A percentile compares a stretch with the other conserved stretches of the same genome.
These are phyloP conservation scores for Phytophthora uliginosa DNA, from an alignment of 352 stramenopile species.

Conservation along the genomic window DNA sequence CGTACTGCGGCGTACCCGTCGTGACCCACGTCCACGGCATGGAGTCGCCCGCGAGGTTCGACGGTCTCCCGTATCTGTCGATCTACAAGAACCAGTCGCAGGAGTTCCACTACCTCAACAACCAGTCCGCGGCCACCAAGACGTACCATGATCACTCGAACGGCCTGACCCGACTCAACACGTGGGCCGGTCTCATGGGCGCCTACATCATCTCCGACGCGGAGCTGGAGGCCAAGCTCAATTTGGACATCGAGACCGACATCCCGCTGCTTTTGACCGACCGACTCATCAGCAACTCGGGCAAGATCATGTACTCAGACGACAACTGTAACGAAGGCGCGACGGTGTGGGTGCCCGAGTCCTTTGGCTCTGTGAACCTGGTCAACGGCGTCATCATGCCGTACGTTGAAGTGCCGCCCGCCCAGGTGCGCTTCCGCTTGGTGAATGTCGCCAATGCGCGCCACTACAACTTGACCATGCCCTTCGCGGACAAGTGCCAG, in stretches of 20 bases:
- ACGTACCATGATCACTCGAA: slow-evolving; percentile 70
- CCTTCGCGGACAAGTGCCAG: slow-evolving; percentile 75
- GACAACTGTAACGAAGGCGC: slow-evolving; percentile 50
- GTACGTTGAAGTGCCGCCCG: slow-evolving; percentile 67
- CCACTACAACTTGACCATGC: slow-evolving; percentile 83
- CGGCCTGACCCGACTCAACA: slow-evolving; percentile 66
- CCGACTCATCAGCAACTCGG: slow-evolving; percentile 48
- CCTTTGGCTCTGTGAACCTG: slow-evolving; percentile 60
- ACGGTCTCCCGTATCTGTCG: slow-evolving; percentile 55
- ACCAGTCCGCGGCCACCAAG: slow-evolving; percentile 67
- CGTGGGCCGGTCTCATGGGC: slow-evolving; percentile 63
- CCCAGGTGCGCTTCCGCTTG: slow-evolving; percentile 76
- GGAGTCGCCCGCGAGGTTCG: slow-evolving; percentile 54
- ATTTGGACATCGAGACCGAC: slow-evolving; percentile 64
- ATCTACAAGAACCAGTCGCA: slow-evolving; percentile 71
- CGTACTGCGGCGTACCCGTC: slow-evolving; percentile 65
- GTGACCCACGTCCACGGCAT: slow-evolving; percentile 67
- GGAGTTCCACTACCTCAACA: slow-evolving; percentile 63
- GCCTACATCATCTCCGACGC: slow-evolving; percentile 64
- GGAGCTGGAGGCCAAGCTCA: slow-evolving; percentile 48
- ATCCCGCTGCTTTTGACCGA: slow-evolving; percentile 60
- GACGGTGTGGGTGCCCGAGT: slow-evolving; percentile 64
- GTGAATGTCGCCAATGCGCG: slow-evolving; percentile 73
- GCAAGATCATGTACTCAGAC: slow-evolving; percentile 61
- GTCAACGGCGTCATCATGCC: slow-evolving; percentile 76